Evolutionary conservation across 2,329 filamentous ascomycete species (phyloP).

Genomic region (Hypoxylon rubiginosum): DNA sequence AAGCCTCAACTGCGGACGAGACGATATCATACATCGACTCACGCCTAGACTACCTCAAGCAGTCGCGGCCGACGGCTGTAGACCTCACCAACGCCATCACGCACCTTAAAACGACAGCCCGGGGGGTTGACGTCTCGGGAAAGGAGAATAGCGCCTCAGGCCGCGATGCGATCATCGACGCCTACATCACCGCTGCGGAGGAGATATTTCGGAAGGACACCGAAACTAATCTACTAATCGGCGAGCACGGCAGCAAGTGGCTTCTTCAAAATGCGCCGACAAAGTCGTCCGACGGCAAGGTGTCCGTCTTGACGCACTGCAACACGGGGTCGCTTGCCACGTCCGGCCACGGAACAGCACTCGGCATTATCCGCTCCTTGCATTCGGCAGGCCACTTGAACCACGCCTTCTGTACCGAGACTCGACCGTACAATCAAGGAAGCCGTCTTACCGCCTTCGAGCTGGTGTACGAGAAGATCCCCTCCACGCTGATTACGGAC

Average conservation of each 20-base stretch:
- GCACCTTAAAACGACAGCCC: conserved; percentile 78
- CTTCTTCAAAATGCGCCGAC: conserved; percentile 71
- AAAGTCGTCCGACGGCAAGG: conserved; percentile 61
- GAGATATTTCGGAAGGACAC: conserved; percentile 89
- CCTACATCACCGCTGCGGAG: conserved; percentile 85
- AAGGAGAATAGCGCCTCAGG: conserved; percentile 55
- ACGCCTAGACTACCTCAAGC: conserved; percentile 87
- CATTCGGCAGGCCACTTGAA: conserved; percentile 74
- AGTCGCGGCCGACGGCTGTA: conserved; percentile 92
- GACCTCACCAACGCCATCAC: conserved; percentile 91
- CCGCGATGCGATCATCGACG: conserved; percentile 70
- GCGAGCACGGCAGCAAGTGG: conserved; percentile 86
- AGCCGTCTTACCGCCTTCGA: conserved; percentile 96
- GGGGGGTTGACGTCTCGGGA: conserved; percentile 60
- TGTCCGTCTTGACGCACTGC: conserved; percentile 96
- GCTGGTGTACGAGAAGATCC: conserved; percentile 92
- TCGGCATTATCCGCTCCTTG: conserved; percentile 92
- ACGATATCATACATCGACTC: conserved; percentile 79
- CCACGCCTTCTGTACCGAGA: conserved; percentile 96
- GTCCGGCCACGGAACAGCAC: conserved; percentile 95
- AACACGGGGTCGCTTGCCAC: conserved; percentile 98
- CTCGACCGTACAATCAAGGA: conserved; percentile 97
- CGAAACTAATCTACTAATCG: conserved; percentile 88
- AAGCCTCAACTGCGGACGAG: conserved; percentile 63
- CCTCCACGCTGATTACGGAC: conserved; percentile 92